Evolutionary conservation across 2,329 filamentous ascomycete species (phyloP), one percentile per base, ranked within the genome.

Genomic region (Aspergillus spinulosporus): DNA sequence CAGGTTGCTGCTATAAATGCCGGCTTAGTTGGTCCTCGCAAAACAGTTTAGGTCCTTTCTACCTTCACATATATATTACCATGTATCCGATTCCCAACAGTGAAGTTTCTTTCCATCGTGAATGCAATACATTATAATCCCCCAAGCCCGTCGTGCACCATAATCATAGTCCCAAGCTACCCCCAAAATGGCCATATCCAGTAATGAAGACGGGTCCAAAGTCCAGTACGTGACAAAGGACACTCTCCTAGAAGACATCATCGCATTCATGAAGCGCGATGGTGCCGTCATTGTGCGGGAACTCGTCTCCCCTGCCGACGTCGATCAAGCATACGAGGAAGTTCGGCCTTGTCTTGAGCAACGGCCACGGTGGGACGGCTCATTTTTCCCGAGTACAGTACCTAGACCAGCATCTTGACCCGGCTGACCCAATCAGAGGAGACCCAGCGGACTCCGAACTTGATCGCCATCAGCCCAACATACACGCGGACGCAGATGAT

Each of bases 1-100:
- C 54, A 56, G 28, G 48, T 56, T 11, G 42, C 42, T 7, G 42
- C 42, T 21, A 44, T 14, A 4, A 4, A 43, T 34, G 34, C 34
- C n/a, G 34, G 8, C 8, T 12, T 12, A 12, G 34, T 37, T 37
- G 34, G 7, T 37, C 11, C 34, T 12, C 34, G 8, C n/a, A 12
- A 11, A 37, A 12, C 31, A 34, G n/a, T 8, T 4, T 37, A 11
- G 34, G 11, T 12, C n/a, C 7, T 8, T 37, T 11, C 34, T 37
- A 21, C 21, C 21, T 21, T 21, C 21, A 21, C 21, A 21, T 21
- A 21, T 21, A 21, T 21, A 21, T 21, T 21, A 21, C 21, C 21
- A 21, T 21, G 21, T 21, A 21, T 21, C 21, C 21, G 21, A 21
- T 21, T 21, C 21, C 21, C 21, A 21, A 21, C 21, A 21, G 21